Evolutionary conservation across 208 protist genomes (phyloP).

Genomic region (Phytomonas sp.): DNA sequence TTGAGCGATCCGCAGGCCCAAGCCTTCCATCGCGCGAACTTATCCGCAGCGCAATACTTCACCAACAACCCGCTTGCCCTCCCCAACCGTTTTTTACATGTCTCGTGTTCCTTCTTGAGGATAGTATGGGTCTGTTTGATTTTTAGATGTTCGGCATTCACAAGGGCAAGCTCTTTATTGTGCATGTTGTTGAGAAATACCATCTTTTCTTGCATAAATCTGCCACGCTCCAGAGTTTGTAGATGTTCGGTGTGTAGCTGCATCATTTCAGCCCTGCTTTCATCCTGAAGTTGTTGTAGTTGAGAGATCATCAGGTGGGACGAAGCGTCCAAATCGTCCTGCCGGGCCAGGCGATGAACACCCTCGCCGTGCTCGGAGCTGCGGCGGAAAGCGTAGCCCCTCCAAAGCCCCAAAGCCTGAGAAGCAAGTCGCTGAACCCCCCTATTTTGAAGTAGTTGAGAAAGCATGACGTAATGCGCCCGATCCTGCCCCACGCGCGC

Average conservation of each 20-base stretch:
- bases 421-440: neutral
- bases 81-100: neutral
- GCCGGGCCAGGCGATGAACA: neutral
- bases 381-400: neutral
- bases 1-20: slow-evolving; percentile 16
- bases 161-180: slow-evolving; percentile 2
- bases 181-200: slow-evolving; percentile 10
- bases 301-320: neutral
- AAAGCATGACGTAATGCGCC: neutral
- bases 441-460: neutral
- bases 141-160: slow-evolving; percentile 4
- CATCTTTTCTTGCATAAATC: slow-evolving; percentile 4
- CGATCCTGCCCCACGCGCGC: neutral
- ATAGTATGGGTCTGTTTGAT: neutral
- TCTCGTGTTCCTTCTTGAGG: slow-evolving; percentile 6
- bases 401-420: neutral
- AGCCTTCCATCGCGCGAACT: slow-evolving; percentile 24
- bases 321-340: neutral
- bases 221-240: neutral
- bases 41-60: slow-evolving; percentile 36
- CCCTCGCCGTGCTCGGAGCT: neutral
- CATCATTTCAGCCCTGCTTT: neutral
- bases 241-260: neutral
- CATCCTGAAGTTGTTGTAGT: neutral
- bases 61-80: slow-evolving; percentile 22